phyloP scores from a whole-genome alignment of 2,329 filamentous ascomycete genomes.

The Periconia digitata region DNA sequence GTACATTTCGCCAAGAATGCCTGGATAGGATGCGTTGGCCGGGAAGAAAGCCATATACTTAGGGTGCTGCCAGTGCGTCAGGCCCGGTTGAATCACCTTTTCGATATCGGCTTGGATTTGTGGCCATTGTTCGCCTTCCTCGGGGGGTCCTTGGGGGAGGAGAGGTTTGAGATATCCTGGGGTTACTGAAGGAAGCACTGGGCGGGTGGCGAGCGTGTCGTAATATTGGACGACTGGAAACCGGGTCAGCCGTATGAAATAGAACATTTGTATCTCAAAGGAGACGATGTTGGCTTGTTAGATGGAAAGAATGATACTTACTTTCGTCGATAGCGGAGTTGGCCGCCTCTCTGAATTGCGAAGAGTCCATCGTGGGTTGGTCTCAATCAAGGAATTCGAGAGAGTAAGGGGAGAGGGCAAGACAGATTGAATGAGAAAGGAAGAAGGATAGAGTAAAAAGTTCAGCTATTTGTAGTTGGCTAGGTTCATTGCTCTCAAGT shows the following conservation, averaged over 20 bases:
- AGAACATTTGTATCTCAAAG: neutral
- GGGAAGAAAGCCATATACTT: constrained; percentile 98
- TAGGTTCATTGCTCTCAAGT: no score
- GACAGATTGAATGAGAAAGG: neutral
- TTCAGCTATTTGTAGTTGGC: no score
- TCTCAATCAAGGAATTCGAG: neutral
- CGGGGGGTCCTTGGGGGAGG: constrained; percentile 68
- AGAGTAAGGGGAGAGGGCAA: neutral
- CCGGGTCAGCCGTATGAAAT: constrained; percentile 1
- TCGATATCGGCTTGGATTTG: constrained; percentile 83
- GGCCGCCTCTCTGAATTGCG: constrained; percentile 76
- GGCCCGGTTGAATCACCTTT: constrained; percentile 81
- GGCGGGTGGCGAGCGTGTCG: constrained; percentile 68
- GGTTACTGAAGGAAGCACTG: constrained; percentile 74
- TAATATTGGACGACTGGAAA: constrained; percentile 78
- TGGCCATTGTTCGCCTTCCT: constrained; percentile 71
- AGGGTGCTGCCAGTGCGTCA: constrained; percentile 90
- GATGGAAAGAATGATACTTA: constrained; percentile 40
- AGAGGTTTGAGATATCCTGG: constrained; percentile 85
- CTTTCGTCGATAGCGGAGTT: constrained; percentile 81
- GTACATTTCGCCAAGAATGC: constrained; percentile 91
- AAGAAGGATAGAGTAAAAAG: no score
- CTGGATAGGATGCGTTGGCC: constrained; percentile 76
- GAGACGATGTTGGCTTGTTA: neutral
- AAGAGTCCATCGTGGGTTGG: constrained; percentile 66